Conservation (phyloP, 371 early-diverging fungal genomes). For the Lichtheimia ramosa region DNA sequence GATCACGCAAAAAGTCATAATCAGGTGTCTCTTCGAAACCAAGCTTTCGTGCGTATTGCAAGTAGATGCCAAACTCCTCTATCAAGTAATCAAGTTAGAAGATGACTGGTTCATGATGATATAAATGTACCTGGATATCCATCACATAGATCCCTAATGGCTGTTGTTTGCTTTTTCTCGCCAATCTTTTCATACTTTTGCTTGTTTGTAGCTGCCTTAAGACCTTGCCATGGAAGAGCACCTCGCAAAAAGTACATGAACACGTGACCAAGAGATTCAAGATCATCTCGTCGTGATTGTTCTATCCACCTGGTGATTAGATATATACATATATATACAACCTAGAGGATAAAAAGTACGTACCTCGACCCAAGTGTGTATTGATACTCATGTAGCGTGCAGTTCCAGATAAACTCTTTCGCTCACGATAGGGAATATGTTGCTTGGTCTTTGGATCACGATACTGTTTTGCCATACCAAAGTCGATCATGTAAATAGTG, state of each 20-base stretch:
- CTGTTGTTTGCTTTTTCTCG: constrained; percentile 81
- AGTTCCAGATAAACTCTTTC: constrained; percentile 87
- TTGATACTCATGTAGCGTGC: constrained; percentile 93
- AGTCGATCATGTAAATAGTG: constrained; percentile 77
- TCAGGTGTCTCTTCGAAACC: constrained; percentile 97
- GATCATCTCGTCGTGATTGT: constrained; percentile 91
- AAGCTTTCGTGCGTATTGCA: constrained; percentile 86
- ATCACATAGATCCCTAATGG: constrained; percentile 75
- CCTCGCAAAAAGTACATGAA: constrained; percentile 93
- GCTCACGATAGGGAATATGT: constrained; percentile 83
- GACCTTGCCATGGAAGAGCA: constrained; percentile 90
- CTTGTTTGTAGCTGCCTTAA: constrained; percentile 88
- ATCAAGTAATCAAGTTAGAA: neutral
- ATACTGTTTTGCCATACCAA: constrained; percentile 92
- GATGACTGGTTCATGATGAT: constrained; percentile 12
- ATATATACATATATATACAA: neutral
- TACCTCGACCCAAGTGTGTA: constrained; percentile 79
- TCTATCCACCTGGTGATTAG: constrained; percentile 41
- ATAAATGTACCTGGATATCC: constrained; percentile 61
- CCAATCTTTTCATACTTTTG: constrained; percentile 94
- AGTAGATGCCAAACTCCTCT: constrained; percentile 83
- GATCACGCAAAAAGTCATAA: constrained; percentile 85
- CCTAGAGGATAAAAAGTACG: too few species aligned
- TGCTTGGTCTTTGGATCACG: constrained; percentile 80
- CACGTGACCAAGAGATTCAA: constrained; percentile 92